Percentiles rank a stretch among this genome's conserved stretches.
phyloP scores from a whole-genome alignment of 169 alveolate genomes.

The Plasmodium ovale region DNA sequence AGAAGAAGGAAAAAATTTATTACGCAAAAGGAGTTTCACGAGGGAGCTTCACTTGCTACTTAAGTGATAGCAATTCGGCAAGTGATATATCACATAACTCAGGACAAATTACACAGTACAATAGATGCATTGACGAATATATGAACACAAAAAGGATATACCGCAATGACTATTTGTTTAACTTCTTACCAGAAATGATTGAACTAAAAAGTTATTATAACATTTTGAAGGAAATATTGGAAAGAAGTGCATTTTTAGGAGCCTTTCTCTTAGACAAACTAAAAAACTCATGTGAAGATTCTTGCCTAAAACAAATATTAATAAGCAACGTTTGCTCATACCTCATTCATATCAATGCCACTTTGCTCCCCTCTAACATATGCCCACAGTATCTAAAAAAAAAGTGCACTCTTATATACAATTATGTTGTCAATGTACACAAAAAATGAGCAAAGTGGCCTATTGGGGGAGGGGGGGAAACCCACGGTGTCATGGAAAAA shows the following conservation, averaged over 20 bases:
- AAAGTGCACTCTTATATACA: constrained; percentile 55
- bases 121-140: constrained; percentile 62
- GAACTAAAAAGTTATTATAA: constrained; percentile 32
- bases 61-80: constrained; percentile 25
- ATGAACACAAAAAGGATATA: constrained; percentile 40
- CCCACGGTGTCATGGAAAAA: no score
- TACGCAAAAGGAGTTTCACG: constrained; percentile 31
- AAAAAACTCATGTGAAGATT: constrained; percentile 28
- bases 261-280: constrained; percentile 56
- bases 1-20: constrained; percentile 54
- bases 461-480: no score
- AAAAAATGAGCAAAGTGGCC: no score
- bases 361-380: constrained; percentile 45
- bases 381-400: constrained; percentile 47
- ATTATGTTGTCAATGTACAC: constrained; percentile 44
- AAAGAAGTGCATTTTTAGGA: constrained; percentile 64
- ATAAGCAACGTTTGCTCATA: constrained; percentile 59
- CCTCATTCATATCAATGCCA: constrained; percentile 62
- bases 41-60: constrained; percentile 1
- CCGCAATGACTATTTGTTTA: constrained; percentile 53
- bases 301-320: constrained; percentile 53
- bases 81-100: constrained; percentile 21
- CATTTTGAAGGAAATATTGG: constrained; percentile 47
- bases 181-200: constrained; percentile 59
- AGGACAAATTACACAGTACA: constrained; percentile 39